Conservation (phyloP, 2,329 filamentous ascomycete species). For the Gremmenia infestans region DNA sequence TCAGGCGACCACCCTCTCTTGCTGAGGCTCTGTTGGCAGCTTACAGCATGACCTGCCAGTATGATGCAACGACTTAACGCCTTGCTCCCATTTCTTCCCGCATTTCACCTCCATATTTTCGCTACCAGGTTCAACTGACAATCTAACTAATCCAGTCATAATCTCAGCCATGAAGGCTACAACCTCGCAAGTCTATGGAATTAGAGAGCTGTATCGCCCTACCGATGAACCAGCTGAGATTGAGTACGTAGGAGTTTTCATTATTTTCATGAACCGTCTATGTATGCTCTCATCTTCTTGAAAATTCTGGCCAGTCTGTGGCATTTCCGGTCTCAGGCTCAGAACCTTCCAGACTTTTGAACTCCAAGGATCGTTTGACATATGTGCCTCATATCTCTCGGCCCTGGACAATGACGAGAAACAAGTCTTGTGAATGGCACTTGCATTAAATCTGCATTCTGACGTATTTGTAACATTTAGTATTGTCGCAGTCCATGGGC, state of each 20-base stretch:
- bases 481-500: conserved; percentile 37
- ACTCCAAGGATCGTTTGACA: too few species aligned
- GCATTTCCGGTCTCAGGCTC: too few species aligned
- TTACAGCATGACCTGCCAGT: too few species aligned
- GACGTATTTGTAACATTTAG: neutral
- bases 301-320: neutral
- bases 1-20: neutral
- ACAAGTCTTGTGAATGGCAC: too few species aligned
- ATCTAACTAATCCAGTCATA: neutral
- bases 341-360: too few species aligned
- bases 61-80: neutral
- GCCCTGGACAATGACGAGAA: too few species aligned
- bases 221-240: neutral
- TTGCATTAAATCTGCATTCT: too few species aligned
- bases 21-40: too few species aligned
- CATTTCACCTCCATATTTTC: too few species aligned
- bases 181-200: conserved; percentile 26
- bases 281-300: neutral
- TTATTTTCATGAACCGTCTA: neutral
- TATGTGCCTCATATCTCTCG: too few species aligned
- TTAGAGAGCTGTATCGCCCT: conserved; percentile 1
- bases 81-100: neutral
- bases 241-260: neutral
- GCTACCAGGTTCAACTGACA: neutral
- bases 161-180: neutral